Conservation (phyloP, 257 asterid species). For the Eustoma russellianum region DNA sequence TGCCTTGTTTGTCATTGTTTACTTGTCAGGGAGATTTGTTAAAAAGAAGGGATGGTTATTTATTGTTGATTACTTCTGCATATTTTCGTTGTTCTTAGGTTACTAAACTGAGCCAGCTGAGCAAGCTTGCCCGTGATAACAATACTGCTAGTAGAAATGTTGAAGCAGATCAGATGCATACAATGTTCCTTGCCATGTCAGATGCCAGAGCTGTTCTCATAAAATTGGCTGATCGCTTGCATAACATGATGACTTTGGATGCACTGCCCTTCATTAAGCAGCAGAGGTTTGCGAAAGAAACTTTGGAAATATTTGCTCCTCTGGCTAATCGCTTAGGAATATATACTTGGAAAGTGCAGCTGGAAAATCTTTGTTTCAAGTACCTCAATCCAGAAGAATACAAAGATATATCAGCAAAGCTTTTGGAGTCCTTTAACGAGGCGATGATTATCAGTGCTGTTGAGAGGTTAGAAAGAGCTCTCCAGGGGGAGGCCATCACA, state of each 20-base stretch:
- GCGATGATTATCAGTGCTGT: conserved; percentile 53
- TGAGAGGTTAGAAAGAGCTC: conserved; percentile 63
- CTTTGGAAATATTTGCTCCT: conserved; percentile 90
- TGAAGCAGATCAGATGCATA: conserved; percentile 92
- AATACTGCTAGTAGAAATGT: conserved; percentile 78
- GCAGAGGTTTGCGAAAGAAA: conserved; percentile 91
- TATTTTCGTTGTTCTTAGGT: conserved; percentile 40
- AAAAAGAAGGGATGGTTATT: too few species aligned
- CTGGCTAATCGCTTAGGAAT: conserved; percentile 90
- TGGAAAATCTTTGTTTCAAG: conserved; percentile 80
- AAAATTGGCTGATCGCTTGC: conserved; percentile 94
- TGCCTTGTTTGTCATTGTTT: not conserved
- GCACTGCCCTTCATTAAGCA: conserved; percentile 65
- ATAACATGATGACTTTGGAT: conserved; percentile 89
- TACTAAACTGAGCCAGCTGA: conserved; percentile 85
- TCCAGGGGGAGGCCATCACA: conserved; percentile 43
- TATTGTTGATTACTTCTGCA: too few species aligned
- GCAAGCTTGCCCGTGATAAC: conserved; percentile 97
- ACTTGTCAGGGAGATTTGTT: too few species aligned
- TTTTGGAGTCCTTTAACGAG: conserved; percentile 52
- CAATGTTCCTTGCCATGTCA: conserved; percentile 97
- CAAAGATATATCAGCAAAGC: conserved; percentile 62
- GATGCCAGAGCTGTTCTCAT: conserved; percentile 95
- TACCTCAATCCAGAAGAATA: conserved; percentile 67
- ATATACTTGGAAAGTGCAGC: conserved; percentile 87